Percentiles rank a stretch among this genome's conserved stretches.
Evolutionary conservation across 306 rosid genomes (phyloP).

Genomic region (Rosa chinensis): DNA sequence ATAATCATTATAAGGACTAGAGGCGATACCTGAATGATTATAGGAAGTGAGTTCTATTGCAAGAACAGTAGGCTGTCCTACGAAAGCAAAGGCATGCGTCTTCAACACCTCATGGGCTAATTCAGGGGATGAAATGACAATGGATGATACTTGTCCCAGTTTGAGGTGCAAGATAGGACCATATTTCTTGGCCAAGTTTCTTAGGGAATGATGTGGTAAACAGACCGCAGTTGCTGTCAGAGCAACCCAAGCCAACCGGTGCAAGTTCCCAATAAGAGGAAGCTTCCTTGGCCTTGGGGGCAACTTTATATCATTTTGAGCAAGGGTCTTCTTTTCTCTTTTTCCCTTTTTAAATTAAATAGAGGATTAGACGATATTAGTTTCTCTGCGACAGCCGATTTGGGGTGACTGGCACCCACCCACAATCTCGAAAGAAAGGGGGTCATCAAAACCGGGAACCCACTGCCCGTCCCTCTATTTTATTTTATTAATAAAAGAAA

Average conservation of each 20-base stretch:
- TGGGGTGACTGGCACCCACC: too few relatives aligned
- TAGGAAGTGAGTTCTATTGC: conserved; percentile 2
- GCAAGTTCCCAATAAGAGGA: conserved; percentile 13
- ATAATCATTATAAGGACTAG: conserved; percentile 37
- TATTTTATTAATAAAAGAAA: too few relatives aligned
- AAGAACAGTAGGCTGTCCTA: conserved; percentile 24
- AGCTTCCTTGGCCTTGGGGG: conserved; percentile 3
- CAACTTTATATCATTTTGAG: background rate
- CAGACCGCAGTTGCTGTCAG: background rate
- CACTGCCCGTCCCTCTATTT: too few relatives aligned
- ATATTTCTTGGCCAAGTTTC: conserved; percentile 28
- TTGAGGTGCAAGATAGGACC: conserved; percentile 47
- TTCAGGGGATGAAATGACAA: conserved; percentile 39
- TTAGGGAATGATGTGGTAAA: conserved; percentile 2
- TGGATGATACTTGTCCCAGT: conserved; percentile 32
- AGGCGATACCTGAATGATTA: conserved; percentile 19
- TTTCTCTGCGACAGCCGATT: too few relatives aligned
- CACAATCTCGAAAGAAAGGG: too few relatives aligned
- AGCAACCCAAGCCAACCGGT: background rate
- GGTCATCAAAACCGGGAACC: too few relatives aligned
- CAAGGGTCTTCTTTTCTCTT: background rate
- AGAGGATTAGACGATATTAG: too few relatives aligned
- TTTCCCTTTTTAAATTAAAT: too few relatives aligned
- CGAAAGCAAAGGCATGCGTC: conserved; percentile 35
- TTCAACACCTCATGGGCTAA: conserved; percentile 36